Conservation (phyloP, 163 green algal genomes). For the Volvox carteri region DNA sequence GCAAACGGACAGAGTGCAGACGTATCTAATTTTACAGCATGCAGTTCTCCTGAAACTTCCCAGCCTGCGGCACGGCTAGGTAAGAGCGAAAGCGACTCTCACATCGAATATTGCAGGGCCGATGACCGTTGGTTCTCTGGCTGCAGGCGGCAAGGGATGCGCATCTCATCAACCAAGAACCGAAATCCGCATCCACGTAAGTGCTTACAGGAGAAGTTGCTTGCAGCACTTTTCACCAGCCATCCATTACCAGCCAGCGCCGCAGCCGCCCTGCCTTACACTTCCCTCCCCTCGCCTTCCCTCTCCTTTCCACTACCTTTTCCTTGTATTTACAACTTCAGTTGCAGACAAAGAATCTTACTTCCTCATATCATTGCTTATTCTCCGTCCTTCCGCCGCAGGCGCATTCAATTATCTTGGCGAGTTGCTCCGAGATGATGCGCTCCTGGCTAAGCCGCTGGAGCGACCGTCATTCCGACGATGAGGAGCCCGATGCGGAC, state of each 20-base stretch:
- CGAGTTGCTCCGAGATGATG: constrained; percentile 40
- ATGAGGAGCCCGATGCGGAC: not conserved
- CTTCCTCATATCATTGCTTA: too few species aligned
- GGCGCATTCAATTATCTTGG: constrained; percentile 46
- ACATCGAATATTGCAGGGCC: not conserved
- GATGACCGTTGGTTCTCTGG: not conserved
- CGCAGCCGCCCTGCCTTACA: not conserved
- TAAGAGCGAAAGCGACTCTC: not conserved
- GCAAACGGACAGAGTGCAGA: not conserved
- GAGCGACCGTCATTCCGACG: too few species aligned
- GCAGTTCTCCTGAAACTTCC: not conserved
- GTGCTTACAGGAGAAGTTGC: not conserved
- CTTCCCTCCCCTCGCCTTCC: too few species aligned
- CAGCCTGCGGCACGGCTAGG: not conserved
- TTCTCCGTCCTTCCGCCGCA: too few species aligned
- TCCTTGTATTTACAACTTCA: too few species aligned
- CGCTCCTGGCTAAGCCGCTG: constrained; percentile 40
- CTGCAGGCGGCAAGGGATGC: not conserved
- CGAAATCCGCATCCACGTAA: constrained; percentile 29
- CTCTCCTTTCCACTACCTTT: too few species aligned
- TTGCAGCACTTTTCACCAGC: too few species aligned
- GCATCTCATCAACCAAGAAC: not conserved
- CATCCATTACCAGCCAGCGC: not conserved
- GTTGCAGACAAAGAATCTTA: too few species aligned
- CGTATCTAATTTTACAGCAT: not conserved